Evolutionary conservation across 345 rosid species (phyloP), one percentile per base, ranked within the genome.

Genomic region (Populus nigra): DNA sequence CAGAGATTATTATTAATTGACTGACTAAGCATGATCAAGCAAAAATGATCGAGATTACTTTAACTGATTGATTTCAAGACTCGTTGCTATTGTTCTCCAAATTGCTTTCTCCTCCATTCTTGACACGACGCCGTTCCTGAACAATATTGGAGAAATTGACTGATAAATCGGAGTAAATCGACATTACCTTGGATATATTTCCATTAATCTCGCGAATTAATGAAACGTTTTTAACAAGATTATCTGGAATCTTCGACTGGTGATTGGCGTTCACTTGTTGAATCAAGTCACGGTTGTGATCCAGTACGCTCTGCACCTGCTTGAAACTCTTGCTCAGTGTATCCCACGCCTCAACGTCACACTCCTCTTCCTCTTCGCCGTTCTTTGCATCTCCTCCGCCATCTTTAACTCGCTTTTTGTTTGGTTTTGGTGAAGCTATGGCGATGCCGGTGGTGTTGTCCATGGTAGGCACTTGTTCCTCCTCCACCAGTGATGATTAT

Each of bases 341-440:
- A 73, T 78, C 70, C 87, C 85, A 86, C 0, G 71, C 89, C 81
- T 84, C 86, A 76, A 31, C 57, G 72, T 86, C 86, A 71, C 74
- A 79, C 49, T 70, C 84, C 59, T 74, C 83, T 5, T 62, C 76
- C 0, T 77, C 78, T 2, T 5, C 31, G 1, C 57, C 74, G 36
- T 41, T 77, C 0, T 61, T 81, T 0, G 18, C 49, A 2, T 35
- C 47, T 1, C 33, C 77, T 3, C 29, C 76, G 43, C 20, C 29
- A 36, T 17, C 33, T 23, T 33, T 61, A 77, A 73, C 7, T 70
- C 29, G 47, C 55, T 31, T 47, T 8, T 53, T 31, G 25, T 50
- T 31, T 1, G 67, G 50, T 22, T 31, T 45, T 23, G 81, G 3
- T 71, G 79, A 25, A n/a, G 59, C 45, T 29, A 73, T 67, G 57